These are phyloP conservation scores for Arabis hirsuta DNA, from an alignment of 345 rosid species.

Conservation along the genomic window DNA sequence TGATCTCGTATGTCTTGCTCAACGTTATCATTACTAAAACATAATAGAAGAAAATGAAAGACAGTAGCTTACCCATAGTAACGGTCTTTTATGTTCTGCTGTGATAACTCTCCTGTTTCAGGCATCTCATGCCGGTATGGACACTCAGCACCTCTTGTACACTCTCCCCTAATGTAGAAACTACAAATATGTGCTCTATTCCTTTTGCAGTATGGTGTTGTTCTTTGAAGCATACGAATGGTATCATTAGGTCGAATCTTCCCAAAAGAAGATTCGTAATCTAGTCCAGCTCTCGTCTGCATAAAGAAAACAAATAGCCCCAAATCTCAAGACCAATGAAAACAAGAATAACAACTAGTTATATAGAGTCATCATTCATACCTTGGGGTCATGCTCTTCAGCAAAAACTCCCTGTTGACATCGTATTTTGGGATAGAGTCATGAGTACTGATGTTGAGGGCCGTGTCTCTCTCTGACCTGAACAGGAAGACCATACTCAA, in stretches of 20 bases:
- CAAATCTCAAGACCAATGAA: neutral
- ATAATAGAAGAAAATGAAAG: neutral
- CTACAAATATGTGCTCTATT: slow-evolving; percentile 94
- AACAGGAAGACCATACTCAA: slow-evolving; percentile 94
- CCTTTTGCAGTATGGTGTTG: slow-evolving; percentile 86
- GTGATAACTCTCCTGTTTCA: slow-evolving; percentile 83
- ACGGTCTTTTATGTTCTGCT: slow-evolving; percentile 94
- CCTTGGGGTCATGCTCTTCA: slow-evolving; percentile 93
- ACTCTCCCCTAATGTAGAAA: slow-evolving; percentile 87
- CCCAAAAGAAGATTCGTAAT: slow-evolving; percentile 91
- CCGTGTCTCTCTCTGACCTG: slow-evolving; percentile 94
- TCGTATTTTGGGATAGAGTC: slow-evolving; percentile 93
- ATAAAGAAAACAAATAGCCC: slow-evolving; percentile 12
- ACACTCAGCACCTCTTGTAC: slow-evolving; percentile 96
- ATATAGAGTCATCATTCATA: slow-evolving; percentile 34
- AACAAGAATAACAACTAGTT: neutral
- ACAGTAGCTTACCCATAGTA: slow-evolving; percentile 71
- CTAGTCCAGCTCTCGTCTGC: slow-evolving; percentile 94
- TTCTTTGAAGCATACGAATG: slow-evolving; percentile 87
- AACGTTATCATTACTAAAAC: slow-evolving; percentile 8
- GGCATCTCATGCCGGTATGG: slow-evolving; percentile 99
- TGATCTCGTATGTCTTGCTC: slow-evolving; percentile 82
- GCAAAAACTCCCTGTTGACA: slow-evolving; percentile 93
- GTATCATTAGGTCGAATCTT: slow-evolving; percentile 82
- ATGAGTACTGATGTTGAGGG: slow-evolving; percentile 74